Evolutionary conservation across 345 rosid genomes (phyloP).

Genomic region (Nephelium lappaceum): DNA sequence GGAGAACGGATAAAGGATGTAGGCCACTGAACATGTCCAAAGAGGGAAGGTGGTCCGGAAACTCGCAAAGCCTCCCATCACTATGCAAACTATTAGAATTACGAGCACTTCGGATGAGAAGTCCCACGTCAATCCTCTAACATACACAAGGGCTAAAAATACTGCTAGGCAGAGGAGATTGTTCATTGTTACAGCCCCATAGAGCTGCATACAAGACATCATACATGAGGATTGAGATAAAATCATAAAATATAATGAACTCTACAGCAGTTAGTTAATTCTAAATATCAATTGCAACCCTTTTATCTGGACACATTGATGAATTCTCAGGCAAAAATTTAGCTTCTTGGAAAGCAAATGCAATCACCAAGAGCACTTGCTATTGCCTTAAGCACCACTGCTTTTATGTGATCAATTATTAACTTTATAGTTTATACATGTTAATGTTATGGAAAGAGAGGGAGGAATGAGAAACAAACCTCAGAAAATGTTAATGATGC

Average conservation of each 20-base stretch:
- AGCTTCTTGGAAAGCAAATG: neutral
- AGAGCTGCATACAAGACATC: conserved; percentile 57
- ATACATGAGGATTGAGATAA: conserved; percentile 1
- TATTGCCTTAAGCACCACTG: neutral
- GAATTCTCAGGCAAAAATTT: neutral
- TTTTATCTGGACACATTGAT: neutral
- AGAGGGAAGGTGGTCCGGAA: conserved; percentile 89
- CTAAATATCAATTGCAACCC: neutral
- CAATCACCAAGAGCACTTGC: neutral
- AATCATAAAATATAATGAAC: neutral
- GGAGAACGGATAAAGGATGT: conserved; percentile 77
- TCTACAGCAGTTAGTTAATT: neutral
- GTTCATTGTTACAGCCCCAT: conserved; percentile 92
- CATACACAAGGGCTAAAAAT: conserved; percentile 82
- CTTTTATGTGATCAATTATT: conserved; percentile 2
- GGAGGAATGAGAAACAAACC: conserved; percentile 42
- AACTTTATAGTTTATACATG: neutral
- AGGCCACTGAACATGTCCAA: conserved; percentile 81
- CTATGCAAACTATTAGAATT: conserved; percentile 75
- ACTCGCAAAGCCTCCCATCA: conserved; percentile 85
- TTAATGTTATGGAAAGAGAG: neutral
- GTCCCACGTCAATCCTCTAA: conserved; percentile 87
- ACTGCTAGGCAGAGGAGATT: conserved; percentile 89
- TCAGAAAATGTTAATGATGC: conserved; percentile 91
- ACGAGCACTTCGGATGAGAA: conserved; percentile 94